Base-by-base conservation (phyloP, 2,329 filamentous ascomycete species). In the Diplodia intermedia region DNA sequence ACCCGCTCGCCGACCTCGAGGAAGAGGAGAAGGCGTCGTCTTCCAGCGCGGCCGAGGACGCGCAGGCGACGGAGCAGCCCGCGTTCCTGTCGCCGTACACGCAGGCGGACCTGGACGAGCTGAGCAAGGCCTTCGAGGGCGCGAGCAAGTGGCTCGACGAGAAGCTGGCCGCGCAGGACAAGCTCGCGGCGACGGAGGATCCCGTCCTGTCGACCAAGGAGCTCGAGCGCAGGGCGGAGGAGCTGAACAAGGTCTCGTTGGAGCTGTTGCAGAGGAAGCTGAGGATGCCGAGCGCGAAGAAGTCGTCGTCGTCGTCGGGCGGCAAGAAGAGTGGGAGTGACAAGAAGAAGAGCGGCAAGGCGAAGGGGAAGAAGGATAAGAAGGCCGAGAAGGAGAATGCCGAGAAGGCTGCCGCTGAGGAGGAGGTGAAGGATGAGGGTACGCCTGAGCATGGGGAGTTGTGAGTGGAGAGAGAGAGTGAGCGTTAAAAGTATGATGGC, bases 131-230 rank as follows among this genome's bases (percentile, higher is more conserved):
- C 20, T 87, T 89, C 74, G 85, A 88, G 33, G 85, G 86, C 15
- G 87, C 89, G 20, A 81, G 85, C 18, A 83, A 85, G 23, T 99
- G 94, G 94, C 84, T 99, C 23, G 86, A 89, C 38, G 86, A 90
- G 71, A 90, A 91, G 76, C 80, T 91, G 57, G 82, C 85, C 2
- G 85, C 86, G 72, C 94, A 98, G 79, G 86, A 89, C 36, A 89
- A 88, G 72, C 86, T 97, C 3, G 82, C 85, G 18, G 80, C 84
- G 1, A 88, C 89, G 2, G 91, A 92, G 11, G 89, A 98, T 71
- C 91, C 93, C 0, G 89, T 89, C 7, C 83, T 97, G 9, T 85
- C 90, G 0, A 82, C 89, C 71, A 89, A 90, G 75, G 94, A 97
- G 33, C 79, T 97, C 36, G 82, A 88, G 68, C 84, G 83, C 29